Base-by-base conservation (phyloP, 73 alveolate genomes). In the Paramecium sonneborni region DNA sequence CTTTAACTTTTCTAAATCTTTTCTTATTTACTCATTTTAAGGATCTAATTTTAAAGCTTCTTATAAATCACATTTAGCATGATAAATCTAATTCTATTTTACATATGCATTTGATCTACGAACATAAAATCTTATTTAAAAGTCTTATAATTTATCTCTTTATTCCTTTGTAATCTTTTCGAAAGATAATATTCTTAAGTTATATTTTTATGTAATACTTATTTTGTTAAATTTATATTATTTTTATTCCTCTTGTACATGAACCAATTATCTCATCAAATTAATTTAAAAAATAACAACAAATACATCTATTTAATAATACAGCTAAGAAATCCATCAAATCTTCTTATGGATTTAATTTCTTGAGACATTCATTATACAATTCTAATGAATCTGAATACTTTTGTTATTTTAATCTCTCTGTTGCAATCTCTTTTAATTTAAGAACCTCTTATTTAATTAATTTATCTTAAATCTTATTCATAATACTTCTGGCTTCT, bases 21-120 rank as follows among this genome's bases (percentile, higher is more conserved):
- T 24, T 41, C 34, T 58, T 34, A 86, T 32, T 12, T 57, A 57
- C 43, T 86, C 86, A 68, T 86, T 86, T 7, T 86, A 15, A 35
- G 93, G 93, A 67, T 86, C 93, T 62, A 86, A 86, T 67, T 86
- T 86, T 30, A 86, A 15, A 23, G 93, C 93, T 57, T 86, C 93
- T 37, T 86, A 76, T 24, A 86, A 23, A 67, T 86, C 93, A 15
- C 86, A 37, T 67, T 58, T 86, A 1, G 88, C 93, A 86, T 86
- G 84, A 67, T 57, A 86, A 12, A 86, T 57, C 23, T 62, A 39
- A 68, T 62, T 58, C 20, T 86, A 86, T 62, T 86, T 86, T 30
- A 86, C 26, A 57, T 86, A 62, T 12, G 93, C 62, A 86, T 86
- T 86, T 5, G 93, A 72, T 67, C 93, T 86, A 52, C 93, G 68